Percentiles rank a stretch among this genome's conserved stretches.
Conservation (phyloP, 345 rosid species). For the Acer yangbiense region DNA sequence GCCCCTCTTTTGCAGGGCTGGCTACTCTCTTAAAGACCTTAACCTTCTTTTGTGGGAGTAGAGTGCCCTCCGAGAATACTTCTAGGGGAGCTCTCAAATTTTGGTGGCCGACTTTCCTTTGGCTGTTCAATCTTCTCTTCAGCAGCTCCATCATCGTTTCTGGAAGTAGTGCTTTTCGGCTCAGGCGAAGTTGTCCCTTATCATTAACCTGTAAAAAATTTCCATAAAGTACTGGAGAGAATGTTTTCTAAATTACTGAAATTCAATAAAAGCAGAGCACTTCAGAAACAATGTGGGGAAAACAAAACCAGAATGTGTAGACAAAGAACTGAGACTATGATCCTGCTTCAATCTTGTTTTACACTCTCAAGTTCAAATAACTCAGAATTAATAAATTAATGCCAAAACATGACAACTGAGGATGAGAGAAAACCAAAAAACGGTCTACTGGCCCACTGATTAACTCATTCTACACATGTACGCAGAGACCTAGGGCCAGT, state of each 20-base stretch:
- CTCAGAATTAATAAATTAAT: too few species aligned
- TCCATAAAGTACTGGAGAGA: constrained; percentile 4
- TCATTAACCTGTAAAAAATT: constrained; percentile 65
- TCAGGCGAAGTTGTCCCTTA: constrained; percentile 95
- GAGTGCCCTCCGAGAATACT: constrained; percentile 39
- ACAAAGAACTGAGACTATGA: not conserved
- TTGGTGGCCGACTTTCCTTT: constrained; percentile 26
- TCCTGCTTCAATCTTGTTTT: not conserved
- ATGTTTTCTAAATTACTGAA: not conserved
- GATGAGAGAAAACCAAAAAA: not conserved
- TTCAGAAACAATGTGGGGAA: not conserved
- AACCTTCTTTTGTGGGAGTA: constrained; percentile 56
- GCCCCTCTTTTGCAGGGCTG: constrained; percentile 46
- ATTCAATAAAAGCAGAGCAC: not conserved
- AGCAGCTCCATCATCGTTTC: constrained; percentile 42
- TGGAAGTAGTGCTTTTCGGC: constrained; percentile 84
- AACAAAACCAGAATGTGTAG: not conserved
- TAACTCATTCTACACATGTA: not conserved
- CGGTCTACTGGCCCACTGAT: not conserved
- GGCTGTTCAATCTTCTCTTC: constrained; percentile 38
- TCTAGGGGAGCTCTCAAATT: constrained; percentile 38
- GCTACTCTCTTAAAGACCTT: constrained; percentile 53
- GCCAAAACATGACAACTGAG: not conserved
- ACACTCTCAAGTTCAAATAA: not conserved
- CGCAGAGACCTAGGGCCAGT: not conserved